Evolutionary conservation across 371 early-diverging fungal genomes (phyloP), one percentile per base, ranked within the genome.

Genomic region (Funneliformis caledonium): DNA sequence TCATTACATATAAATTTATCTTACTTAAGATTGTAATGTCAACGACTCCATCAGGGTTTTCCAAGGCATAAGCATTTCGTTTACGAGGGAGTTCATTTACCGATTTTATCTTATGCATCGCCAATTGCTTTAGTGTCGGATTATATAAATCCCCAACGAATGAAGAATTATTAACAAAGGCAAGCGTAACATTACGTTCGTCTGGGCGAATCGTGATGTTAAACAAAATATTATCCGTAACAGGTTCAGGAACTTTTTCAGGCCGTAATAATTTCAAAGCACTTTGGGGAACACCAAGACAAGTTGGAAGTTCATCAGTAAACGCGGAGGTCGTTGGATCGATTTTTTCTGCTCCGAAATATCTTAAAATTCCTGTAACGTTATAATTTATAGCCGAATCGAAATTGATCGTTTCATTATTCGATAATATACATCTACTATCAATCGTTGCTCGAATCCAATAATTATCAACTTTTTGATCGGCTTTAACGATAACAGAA

Each of bases 401-500:
- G 43, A 26, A 0, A 64, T 77, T 77, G 16, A 67, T 0, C 0
- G 62, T 77, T 10, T 1, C 0, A 5, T 19, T 10, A 50, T 65
- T n/a, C 1, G 4, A 16, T n/a, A 19, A 5, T 19, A 31, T 2
- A 43, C 43, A 70, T 65, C 37, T 33, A 22, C 9, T 47, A 11
- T 85, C 82, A 78, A 86, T 83, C 0, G 72, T 72, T 42, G 85
- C 87, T 7, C 85, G 76, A 37, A 86, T 82, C 81, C 83, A 83
- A 60, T 85, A 87, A 77, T 84, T 87, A 2, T 56, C 81, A 31
- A 85, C 76, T 0, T 81, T 59, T 52, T 86, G 84, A 59, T 86
- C 83, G 14, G 87, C 85, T 16, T 82, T 69, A 59, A 88, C 82
- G 4, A 88, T 72, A 10, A 84, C 85, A 2, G 87, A 87, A 61